A percentile compares a stretch with the other conserved stretches of the same genome.
Evolutionary conservation across 257 asterid species (phyloP).

Genomic region (Gardenia jasminoides): DNA sequence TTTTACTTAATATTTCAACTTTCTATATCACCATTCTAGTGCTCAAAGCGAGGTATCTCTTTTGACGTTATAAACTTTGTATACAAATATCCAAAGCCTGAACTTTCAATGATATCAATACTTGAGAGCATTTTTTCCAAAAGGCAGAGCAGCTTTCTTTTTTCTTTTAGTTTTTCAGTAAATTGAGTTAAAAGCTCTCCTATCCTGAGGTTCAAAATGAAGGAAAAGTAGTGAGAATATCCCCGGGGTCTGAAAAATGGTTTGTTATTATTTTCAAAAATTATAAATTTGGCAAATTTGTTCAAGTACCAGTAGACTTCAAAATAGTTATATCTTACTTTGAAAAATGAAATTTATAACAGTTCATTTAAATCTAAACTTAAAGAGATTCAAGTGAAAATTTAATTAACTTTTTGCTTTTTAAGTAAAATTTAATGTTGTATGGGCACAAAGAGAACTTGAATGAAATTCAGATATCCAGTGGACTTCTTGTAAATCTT

Average conservation of each 20-base stretch:
- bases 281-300: background rate
- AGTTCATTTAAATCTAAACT: no score
- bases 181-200: no score
- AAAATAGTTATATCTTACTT: no score
- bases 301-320: no score
- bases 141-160: no score
- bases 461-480: background rate
- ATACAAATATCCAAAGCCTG: background rate
- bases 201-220: background rate
- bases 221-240: background rate
- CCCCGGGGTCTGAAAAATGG: background rate
- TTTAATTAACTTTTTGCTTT: no score
- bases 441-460: background rate
- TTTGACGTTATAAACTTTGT: no score
- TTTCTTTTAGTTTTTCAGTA: no score
- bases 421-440: background rate
- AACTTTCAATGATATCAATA: background rate
- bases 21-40: background rate
- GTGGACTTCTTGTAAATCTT: background rate
- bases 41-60: background rate
- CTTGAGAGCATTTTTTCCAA: background rate
- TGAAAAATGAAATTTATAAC: no score
- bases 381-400: no score
- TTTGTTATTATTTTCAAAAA: background rate
- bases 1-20: no score